Conservation (phyloP, 1,284 basidiomycete species). For the Microbotryomycetes sp. region DNA sequence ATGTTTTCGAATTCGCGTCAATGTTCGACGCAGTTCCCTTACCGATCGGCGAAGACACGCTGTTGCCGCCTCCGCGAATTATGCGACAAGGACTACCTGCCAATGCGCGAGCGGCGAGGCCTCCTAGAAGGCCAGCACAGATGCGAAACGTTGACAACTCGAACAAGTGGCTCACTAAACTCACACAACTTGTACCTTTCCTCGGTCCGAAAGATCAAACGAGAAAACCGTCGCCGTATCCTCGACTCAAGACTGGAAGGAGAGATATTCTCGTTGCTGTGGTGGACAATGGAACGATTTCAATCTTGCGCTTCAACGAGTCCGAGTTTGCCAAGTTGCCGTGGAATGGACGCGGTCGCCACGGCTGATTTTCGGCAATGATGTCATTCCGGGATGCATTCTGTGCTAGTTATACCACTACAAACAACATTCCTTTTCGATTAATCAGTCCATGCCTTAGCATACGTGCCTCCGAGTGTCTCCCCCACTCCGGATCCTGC, state of each 20-base stretch:
- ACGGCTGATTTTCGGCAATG: no score
- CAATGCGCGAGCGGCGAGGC: neutral
- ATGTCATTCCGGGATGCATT: no score
- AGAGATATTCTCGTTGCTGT: conserved; percentile 78
- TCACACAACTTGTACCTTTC: neutral
- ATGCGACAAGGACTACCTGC: neutral
- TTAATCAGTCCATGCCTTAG: neutral
- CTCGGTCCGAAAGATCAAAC: neutral
- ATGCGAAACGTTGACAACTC: neutral
- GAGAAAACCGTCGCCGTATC: conserved; percentile 37
- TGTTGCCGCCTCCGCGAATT: conserved; percentile 5
- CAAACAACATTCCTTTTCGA: neutral
- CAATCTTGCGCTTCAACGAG: conserved; percentile 81
- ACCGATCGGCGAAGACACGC: conserved; percentile 1
- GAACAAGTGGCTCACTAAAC: neutral
- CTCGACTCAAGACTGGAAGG: conserved; percentile 67
- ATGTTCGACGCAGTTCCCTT: conserved; percentile 56
- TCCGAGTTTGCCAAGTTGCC: conserved; percentile 76
- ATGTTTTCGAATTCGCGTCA: conserved; percentile 57
- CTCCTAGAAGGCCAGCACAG: neutral
- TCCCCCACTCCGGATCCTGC: neutral
- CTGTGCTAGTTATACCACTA: no score
- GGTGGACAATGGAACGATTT: conserved; percentile 80
- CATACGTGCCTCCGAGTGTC: neutral
- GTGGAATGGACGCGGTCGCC: conserved; percentile 24